These are phyloP conservation scores for Quercus glauca DNA, from an alignment of 306 rosid species.

Conservation along the genomic window DNA sequence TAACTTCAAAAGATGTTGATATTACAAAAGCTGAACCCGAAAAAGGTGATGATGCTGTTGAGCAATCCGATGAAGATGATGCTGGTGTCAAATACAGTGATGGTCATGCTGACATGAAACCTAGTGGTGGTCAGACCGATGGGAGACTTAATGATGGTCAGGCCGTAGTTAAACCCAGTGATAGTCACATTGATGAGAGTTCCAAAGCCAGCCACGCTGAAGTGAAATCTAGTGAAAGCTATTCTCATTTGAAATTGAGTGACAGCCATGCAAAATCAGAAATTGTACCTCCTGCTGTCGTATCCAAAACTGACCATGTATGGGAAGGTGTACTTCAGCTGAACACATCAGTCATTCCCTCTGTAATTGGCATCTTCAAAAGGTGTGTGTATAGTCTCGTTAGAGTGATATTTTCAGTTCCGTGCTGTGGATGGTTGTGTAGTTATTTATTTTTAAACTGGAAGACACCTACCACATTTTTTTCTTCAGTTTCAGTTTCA, in stretches of 20 bases:
- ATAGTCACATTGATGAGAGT: conserved; percentile 24
- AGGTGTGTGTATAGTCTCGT: conserved; percentile 48
- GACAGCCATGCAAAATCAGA: conserved; percentile 30
- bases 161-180: conserved; percentile 19
- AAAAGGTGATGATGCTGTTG: conserved; percentile 29
- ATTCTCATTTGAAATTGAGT: conserved; percentile 29
- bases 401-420: neutral
- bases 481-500: neutral
- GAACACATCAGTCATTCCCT: conserved; percentile 51
- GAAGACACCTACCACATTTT: neutral
- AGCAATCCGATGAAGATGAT: conserved; percentile 18
- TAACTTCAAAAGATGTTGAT: conserved; percentile 28
- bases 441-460: neutral
- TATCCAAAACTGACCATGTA: conserved; percentile 44
- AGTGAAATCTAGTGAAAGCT: conserved; percentile 23
- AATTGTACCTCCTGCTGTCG: conserved; percentile 23
- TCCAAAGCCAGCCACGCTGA: conserved; percentile 26
- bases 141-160: neutral
- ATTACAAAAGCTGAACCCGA: conserved; percentile 23
- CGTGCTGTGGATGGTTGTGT: conserved; percentile 4
- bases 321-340: conserved; percentile 88
- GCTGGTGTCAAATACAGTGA: conserved; percentile 10
- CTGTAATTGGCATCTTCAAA: conserved; percentile 64
- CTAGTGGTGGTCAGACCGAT: neutral
- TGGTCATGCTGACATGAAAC: conserved; percentile 17